Base-by-base conservation (phyloP, 2,329 filamentous ascomycete species). In the Daldinia sp. region DNA sequence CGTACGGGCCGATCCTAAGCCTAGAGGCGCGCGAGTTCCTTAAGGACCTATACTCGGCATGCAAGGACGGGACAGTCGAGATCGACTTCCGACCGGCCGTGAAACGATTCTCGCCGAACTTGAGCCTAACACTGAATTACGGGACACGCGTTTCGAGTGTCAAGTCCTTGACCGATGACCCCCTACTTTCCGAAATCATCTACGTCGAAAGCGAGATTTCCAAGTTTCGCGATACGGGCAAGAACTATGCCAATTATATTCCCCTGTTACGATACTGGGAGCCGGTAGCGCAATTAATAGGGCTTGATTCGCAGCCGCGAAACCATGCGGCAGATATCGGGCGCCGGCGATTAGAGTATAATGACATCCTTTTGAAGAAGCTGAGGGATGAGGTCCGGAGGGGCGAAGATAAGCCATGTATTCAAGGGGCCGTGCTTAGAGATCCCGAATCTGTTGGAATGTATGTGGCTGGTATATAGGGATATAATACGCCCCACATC, bases 1-100 rank as follows among this genome's bases (percentile, higher is more conserved):
- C 83, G 1, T 90, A 90, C 71, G 87, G 88, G 81, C 87, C 87
- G 4, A 87, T 88, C 68, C 85, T 90, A 61, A 87, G 89, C 68
- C 82, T 89, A 23, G 88, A 90, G 71, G 82, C 84, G 80, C 49
- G 86, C 19, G 73, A 71, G 17, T 75, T 85, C 52, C 86, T 90
- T 72, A 85, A 82, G 61, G 87, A 90, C 65, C 78, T 90, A 52
- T 79, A 88, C 49, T 73, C 78, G 10, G 82, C 87, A 68, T 83
- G 81, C 60, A 79, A 84, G 27, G 77, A 81, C 21, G 87, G 87
- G 2, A 77, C 80, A 4, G 68, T 81, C 2, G 86, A 88, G 52
- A 77, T 89, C 37, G 86, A 90, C 64, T 86, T 87, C 48, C 58
- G 58, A 0, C 83, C 84, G 9, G 79, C 83, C 2, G 87, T 88